Conservation (phyloP, 108 stramenopile genomes). For the Seminavis robusta region DNA sequence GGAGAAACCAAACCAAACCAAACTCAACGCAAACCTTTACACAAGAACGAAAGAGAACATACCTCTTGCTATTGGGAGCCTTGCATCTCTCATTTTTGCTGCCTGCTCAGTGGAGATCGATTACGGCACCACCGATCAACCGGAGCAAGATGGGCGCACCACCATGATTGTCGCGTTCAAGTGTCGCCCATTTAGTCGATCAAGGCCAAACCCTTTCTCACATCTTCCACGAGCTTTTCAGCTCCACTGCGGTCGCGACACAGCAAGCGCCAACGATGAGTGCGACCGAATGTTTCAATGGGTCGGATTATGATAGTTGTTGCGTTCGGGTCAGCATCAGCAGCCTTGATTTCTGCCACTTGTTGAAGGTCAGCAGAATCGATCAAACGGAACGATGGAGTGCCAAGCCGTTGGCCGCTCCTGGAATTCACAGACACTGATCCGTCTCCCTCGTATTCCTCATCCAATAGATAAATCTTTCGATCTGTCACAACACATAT, state of each 20-base stretch:
- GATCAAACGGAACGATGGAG: conserved; percentile 26
- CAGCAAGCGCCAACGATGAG: conserved; percentile 74
- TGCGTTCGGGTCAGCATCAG: conserved; percentile 66
- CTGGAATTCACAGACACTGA: conserved; percentile 21
- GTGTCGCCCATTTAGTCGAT: no score
- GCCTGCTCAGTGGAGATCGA: no score
- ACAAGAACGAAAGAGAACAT: no score
- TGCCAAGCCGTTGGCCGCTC: conserved; percentile 1
- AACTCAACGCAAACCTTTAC: no score
- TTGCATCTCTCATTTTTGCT: no score
- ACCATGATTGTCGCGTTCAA: no score
- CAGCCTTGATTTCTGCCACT: conserved; percentile 73
- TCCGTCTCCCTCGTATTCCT: conserved; percentile 68
- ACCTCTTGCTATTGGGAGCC: no score
- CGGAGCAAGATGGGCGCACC: no score
- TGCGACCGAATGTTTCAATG: conserved; percentile 46
- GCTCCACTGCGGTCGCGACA: conserved; percentile 78
- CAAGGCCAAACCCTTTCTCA: conserved; percentile 55
- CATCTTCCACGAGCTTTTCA: conserved; percentile 76
- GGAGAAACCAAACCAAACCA: no score
- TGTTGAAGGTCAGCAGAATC: conserved; percentile 54
- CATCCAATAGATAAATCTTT: conserved; percentile 71
- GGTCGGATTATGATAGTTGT: conserved; percentile 74
- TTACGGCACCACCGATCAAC: no score
- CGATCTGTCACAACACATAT: conserved; percentile 71